Conservation (phyloP, 768 basidiomycete genomes). For the Leucosporidium scottii region DNA sequence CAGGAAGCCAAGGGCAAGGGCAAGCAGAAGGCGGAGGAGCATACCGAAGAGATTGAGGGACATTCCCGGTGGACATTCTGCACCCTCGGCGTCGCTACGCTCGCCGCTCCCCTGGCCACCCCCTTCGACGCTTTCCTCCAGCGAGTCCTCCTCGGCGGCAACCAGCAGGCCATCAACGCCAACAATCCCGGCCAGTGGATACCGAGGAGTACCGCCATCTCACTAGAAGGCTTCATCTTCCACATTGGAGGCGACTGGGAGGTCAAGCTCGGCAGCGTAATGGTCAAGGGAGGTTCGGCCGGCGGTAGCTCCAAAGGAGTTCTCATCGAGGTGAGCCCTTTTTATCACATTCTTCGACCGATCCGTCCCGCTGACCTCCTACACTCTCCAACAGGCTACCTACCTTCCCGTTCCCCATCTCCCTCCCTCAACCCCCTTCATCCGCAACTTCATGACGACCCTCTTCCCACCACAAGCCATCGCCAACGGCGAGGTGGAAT, state of each 20-base stretch:
- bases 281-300: constrained; percentile 28
- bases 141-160: constrained; percentile 19
- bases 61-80: constrained; percentile 24
- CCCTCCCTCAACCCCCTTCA: constrained; percentile 14
- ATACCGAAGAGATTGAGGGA: neutral
- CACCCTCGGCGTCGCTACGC: constrained; percentile 2
- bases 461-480: constrained; percentile 60
- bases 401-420: constrained; percentile 26
- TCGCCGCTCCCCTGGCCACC: neutral
- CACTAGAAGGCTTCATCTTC: constrained; percentile 24
- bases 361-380: neutral
- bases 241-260: constrained; percentile 21
- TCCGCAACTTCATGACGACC: constrained; percentile 76
- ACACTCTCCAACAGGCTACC: constrained; percentile 7
- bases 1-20: constrained; percentile 4
- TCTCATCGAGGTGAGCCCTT: constrained; percentile 18
- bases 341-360: too few species aligned
- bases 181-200: constrained; percentile 11
- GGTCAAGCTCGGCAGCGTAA: constrained; percentile 25
- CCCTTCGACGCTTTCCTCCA: constrained; percentile 33
- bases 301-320: constrained; percentile 19
- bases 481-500: constrained; percentile 20
- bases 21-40: neutral
- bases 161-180: neutral
- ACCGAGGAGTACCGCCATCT: constrained; percentile 16